Percentiles rank a stretch among this genome's conserved stretches.
Evolutionary conservation across 176 grass and related monocot genomes (phyloP).

Genomic region (Carex littledalei): DNA sequence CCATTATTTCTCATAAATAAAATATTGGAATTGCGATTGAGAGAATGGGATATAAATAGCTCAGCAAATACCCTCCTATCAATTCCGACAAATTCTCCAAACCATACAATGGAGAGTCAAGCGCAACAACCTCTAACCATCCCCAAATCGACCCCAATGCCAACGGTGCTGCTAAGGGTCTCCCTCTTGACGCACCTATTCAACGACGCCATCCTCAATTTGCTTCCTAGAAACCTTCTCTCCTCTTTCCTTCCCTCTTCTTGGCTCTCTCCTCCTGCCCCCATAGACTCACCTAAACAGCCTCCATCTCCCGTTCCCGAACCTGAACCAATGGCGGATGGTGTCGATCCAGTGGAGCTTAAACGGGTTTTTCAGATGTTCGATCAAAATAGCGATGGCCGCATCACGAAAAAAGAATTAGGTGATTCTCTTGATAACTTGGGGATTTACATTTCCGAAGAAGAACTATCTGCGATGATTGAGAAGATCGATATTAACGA

Average conservation of each 20-base stretch:
- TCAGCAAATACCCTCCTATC: not conserved
- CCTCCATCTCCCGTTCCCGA: not conserved
- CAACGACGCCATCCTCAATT: slow-evolving; percentile 13
- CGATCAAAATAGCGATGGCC: slow-evolving; percentile 62
- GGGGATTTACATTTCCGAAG: slow-evolving; percentile 40
- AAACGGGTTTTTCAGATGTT: slow-evolving; percentile 66
- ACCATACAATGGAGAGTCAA: slow-evolving; percentile 13
- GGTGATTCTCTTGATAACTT: slow-evolving; percentile 59
- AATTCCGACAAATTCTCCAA: slow-evolving; percentile 6
- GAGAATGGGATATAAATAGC: slow-evolving; percentile 13
- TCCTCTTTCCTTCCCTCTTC: slow-evolving; percentile 13
- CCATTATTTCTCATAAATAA: not conserved
- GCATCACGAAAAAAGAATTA: slow-evolving; percentile 67
- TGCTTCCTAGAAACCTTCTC: not conserved
- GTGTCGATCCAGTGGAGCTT: slow-evolving; percentile 33
- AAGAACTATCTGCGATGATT: slow-evolving; percentile 58
- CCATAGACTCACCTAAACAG: not conserved
- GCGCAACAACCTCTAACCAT: not conserved
- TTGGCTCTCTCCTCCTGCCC: slow-evolving; percentile 10
- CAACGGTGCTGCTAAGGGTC: slow-evolving; percentile 15
- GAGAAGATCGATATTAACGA: slow-evolving; percentile 61
- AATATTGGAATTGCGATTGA: not conserved
- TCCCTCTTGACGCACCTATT: slow-evolving; percentile 14
- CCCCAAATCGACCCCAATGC: slow-evolving; percentile 2
- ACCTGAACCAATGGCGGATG: not conserved